Evolutionary conservation across 2,329 filamentous ascomycete species (phyloP), one percentile per base, ranked within the genome.

Genomic region (Cytospora chrysosperma): DNA sequence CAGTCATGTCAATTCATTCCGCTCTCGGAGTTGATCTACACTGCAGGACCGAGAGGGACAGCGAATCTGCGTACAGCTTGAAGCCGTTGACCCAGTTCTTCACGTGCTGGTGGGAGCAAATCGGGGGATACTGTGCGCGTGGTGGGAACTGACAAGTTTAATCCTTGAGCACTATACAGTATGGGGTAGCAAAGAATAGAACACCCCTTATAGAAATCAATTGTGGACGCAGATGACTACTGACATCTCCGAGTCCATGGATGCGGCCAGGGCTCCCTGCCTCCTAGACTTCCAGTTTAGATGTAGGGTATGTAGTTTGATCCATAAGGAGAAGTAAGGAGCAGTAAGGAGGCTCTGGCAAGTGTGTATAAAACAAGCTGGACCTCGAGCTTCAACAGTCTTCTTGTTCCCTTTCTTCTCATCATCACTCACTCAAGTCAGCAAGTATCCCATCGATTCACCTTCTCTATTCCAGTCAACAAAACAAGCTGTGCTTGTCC

Each of bases 381-480:
- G 26, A 27, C 12, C 37, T 37, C 51, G 28, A 61, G 47, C 19
- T n/a, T 19, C 4, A 21, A 49, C 30, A 2, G 8, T 21, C 17
- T 49, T 26, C 21, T n/a, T 37, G 40, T 61, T 37, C 30, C 50
- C 47, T 19, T 30, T 60, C 8, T 26, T 21, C 13, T 37, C 51
- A 15, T 61, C 59, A 61, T 61, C 59, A 61, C 53, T 53, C 59
- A 49, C 49, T 53, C 59, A 61, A 55, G 51, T 61, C 51, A 61
- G 55, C 24, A 61, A 34, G 32, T 34, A 10, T 34, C 55, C 59
- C 21, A 37, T 37, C 27, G 9, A 28, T 43, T 27, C 51, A 61
- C 40, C 21, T 61, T 61, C 59, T 55, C 49, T 50, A 50, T 37
- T 34, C 21, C 30, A 54, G n/a, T 32, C 37, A 54, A 55, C 27